A percentile compares a stretch with the other conserved stretches of the same genome.
Evolutionary conservation across 2,329 filamentous ascomycete species (phyloP).

Genomic region (Ophiocordyceps sinensis): DNA sequence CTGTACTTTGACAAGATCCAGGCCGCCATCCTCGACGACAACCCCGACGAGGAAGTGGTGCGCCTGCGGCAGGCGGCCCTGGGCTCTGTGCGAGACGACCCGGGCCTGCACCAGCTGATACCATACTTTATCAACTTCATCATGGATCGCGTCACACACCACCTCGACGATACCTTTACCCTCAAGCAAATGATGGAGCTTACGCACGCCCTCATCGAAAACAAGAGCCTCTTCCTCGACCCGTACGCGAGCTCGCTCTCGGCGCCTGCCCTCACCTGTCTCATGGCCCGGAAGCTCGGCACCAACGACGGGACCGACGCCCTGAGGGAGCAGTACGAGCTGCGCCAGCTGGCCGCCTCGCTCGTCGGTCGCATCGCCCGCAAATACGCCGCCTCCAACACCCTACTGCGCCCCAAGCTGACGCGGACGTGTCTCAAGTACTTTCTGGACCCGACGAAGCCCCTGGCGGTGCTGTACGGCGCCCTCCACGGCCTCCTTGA

Average conservation of each 20-base stretch:
- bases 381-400: constrained; percentile 70
- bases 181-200: constrained; percentile 88
- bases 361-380: constrained; percentile 65
- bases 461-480: constrained; percentile 76
- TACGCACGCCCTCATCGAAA: constrained; percentile 69
- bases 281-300: constrained; percentile 66
- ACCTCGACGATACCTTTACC: constrained; percentile 77
- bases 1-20: constrained; percentile 96
- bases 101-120: constrained; percentile 85
- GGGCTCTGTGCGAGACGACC: constrained; percentile 73
- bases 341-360: constrained; percentile 73
- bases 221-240: constrained; percentile 60
- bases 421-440: constrained; percentile 87
- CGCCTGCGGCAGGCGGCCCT: constrained; percentile 70
- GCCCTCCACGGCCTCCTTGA: constrained; percentile 67
- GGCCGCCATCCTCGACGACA: constrained; percentile 73
- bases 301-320: constrained; percentile 36
- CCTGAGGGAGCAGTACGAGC: constrained; percentile 53
- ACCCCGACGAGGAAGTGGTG: constrained; percentile 60
- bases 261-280: constrained; percentile 79
- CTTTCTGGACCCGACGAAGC: constrained; percentile 75
- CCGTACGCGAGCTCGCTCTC: constrained; percentile 53
- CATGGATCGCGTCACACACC: constrained; percentile 89
- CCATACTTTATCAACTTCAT: constrained; percentile 97
- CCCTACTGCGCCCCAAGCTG: constrained; percentile 72